Evolutionary conservation across 2,329 filamentous ascomycete genomes (phyloP), one percentile per base, ranked within the genome.

Genomic region (Lizonia empirigonia): DNA sequence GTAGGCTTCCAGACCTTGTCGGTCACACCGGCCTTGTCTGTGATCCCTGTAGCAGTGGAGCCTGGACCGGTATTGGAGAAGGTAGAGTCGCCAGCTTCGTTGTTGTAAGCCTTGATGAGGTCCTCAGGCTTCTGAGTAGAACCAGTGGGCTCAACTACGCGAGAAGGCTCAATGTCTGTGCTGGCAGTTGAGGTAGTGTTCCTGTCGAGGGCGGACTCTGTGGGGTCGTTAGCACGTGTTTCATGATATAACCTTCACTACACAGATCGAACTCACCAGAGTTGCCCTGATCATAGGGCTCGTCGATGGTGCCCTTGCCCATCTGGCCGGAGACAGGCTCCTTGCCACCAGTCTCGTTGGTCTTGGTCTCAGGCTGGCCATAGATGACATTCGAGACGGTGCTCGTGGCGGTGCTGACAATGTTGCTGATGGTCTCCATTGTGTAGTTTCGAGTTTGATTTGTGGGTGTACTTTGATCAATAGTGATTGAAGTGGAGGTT

Each of bases 221-320:
- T 15, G 24, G 19, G n/a, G 27, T 39, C 33, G 34, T 62, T 24
- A 64, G 58, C 44, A 39, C 26, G 23, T 41, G 18, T 19, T 22
- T 15, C 15, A 10, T 8, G 12, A 23, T 7, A 1, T n/a, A 20
- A 4, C 6, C 3, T 9, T 26, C 6, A 18, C 10, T 8, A 2
- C 9, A 4, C 13, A 18, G 37, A 30, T 8, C 5, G 27, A 35
- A 58, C 75, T 60, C 71, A 84, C 78, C 81, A 77, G 84, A 75
- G 70, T 94, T 94, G 39, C 90, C 90, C 50, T 85, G 84, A 67
- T 94, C 90, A 63, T 86, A 95, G 0, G 90, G 90, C 70, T 93
- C 86, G 10, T 82, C 84, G 34, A 79, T 80, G 19, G 81, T 80
- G 4, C 88, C 87, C 68, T 87, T 77, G 30, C 90, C 90, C 50